Conservation (phyloP, 2,329 filamentous ascomycete species). For the Tolypocladium capitatum region DNA sequence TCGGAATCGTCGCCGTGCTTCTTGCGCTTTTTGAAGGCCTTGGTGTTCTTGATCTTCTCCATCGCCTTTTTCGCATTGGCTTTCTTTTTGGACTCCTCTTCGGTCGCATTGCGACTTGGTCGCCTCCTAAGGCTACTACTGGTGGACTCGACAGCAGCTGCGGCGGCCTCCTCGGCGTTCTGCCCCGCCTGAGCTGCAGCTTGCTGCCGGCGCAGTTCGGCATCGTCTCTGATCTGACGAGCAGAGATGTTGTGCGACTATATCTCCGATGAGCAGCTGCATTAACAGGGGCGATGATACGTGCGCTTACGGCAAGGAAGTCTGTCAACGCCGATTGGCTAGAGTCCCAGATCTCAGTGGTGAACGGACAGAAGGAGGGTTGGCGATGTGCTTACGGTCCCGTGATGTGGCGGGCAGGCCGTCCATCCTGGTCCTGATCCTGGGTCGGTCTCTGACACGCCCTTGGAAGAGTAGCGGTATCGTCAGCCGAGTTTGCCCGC, state of each 20-base stretch:
- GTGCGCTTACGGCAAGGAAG: conserved; percentile 32
- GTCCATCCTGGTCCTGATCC: conserved; percentile 6
- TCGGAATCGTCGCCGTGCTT: conserved; percentile 22
- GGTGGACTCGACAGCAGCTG: conserved; percentile 11
- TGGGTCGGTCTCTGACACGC: neutral
- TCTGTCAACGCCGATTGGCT: conserved; percentile 41
- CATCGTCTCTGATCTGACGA: conserved; percentile 37
- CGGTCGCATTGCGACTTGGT: conserved; percentile 11
- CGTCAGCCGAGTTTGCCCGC: neutral
- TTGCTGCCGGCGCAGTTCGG: conserved; percentile 32
- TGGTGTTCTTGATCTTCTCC: conserved; percentile 49
- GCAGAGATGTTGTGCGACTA: conserved; percentile 62
- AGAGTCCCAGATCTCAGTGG: conserved; percentile 3
- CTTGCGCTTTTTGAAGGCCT: conserved; percentile 42
- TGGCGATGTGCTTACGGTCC: conserved; percentile 20
- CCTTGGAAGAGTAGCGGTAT: conserved; percentile 1
- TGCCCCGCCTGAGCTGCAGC: conserved; percentile 12
- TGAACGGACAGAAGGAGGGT: neutral
- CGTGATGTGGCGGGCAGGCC: conserved; percentile 20
- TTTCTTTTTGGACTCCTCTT: conserved; percentile 23
- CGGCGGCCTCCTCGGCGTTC: conserved; percentile 9
- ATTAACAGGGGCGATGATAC: neutral
- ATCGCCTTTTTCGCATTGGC: conserved; percentile 37
- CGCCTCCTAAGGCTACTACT: conserved; percentile 14
- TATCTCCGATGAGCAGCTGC: conserved; percentile 7